Percentiles rank a stretch among this genome's conserved stretches.
phyloP scores from a whole-genome alignment of 177 flowering plant species.

The Telopea speciosissima region DNA sequence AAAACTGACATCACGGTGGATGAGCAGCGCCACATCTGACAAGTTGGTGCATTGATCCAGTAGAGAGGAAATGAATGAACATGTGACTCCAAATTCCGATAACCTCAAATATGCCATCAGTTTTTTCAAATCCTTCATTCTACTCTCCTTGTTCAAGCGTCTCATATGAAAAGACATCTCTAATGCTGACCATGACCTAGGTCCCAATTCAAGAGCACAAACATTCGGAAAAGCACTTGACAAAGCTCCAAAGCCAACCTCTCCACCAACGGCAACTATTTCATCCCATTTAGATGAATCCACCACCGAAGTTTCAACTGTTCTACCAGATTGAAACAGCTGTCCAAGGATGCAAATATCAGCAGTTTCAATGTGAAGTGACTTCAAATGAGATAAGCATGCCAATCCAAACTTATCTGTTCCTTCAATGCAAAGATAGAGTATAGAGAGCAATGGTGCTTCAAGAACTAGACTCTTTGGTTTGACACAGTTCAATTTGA shows the following conservation, averaged over 20 bases:
- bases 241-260: constrained; percentile 18
- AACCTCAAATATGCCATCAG: constrained; percentile 27
- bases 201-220: constrained; percentile 23
- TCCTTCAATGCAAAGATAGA: constrained; percentile 32
- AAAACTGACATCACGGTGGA: constrained; percentile 24
- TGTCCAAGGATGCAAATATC: constrained; percentile 21
- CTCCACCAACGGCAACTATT: constrained; percentile 7
- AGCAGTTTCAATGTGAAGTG: constrained; percentile 28
- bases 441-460: constrained; percentile 32
- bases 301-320: constrained; percentile 24
- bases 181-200: constrained; percentile 33
- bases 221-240: constrained; percentile 27
- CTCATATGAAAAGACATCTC: constrained; percentile 11
- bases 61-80: constrained; percentile 23
- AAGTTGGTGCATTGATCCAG: constrained; percentile 28
- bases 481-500: constrained; percentile 31
- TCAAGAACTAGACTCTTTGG: constrained; percentile 30
- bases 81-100: constrained; percentile 20
- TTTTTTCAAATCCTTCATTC: constrained; percentile 23
- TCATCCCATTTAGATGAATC: constrained; percentile 19
- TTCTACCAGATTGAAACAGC: constrained; percentile 16
- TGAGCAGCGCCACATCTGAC: constrained; percentile 26
- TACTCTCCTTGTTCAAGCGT: constrained; percentile 8
- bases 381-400: constrained; percentile 23
- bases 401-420: constrained; percentile 18